These are phyloP conservation scores for Pelargonium nanum DNA, from an alignment of 345 rosid genomes.

Conservation along the genomic window DNA sequence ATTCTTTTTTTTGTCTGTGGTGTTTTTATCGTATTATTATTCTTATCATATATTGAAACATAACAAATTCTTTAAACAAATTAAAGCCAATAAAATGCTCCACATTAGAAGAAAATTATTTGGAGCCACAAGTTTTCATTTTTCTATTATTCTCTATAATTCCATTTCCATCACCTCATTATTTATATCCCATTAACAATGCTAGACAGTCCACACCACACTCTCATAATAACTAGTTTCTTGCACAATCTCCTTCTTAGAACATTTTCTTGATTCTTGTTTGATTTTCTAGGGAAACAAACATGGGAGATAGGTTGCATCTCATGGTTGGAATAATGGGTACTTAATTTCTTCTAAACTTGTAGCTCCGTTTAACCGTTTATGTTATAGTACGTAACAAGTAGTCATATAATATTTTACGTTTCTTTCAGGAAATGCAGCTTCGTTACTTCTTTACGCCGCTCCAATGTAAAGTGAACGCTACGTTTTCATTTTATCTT, in stretches of 20 bases:
- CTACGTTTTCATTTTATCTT: neutral
- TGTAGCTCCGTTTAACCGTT: neutral
- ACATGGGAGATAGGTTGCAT: neutral
- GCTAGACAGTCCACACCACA: neutral
- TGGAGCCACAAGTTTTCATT: neutral
- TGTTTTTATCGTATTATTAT: neutral
- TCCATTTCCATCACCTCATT: neutral
- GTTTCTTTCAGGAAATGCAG: neutral
- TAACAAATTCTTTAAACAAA: neutral
- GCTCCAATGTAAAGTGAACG: neutral
- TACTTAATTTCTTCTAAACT: neutral
- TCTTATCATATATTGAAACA: neutral
- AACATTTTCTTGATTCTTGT: no score
- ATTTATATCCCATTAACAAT: neutral
- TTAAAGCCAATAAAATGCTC: neutral
- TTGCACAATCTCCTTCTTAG: neutral
- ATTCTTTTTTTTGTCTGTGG: neutral
- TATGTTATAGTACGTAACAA: no score
- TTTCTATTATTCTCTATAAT: neutral
- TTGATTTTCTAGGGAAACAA: neutral
- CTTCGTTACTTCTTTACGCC: neutral
- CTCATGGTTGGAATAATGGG: neutral
- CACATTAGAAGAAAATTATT: neutral
- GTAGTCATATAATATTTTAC: no score
- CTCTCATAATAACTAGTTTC: neutral